Base-by-base conservation (phyloP, 1,139 yeast genomes). In the Martiniozyma asiatica region DNA sequence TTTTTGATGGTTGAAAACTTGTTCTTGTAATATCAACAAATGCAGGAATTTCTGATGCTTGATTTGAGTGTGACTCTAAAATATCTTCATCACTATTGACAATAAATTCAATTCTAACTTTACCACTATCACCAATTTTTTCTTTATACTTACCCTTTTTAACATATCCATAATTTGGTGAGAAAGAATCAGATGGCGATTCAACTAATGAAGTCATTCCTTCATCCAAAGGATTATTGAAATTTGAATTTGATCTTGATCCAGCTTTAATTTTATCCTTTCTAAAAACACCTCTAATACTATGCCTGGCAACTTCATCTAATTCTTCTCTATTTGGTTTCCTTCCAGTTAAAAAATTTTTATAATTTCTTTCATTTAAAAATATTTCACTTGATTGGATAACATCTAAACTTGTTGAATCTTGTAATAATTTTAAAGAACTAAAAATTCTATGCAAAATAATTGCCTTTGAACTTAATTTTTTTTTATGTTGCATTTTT, bases 371-470 rank as follows among this genome's bases (percentile, higher is more conserved):
- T 26, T 51, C 56, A 37, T 51, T 53, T 15, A 53, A 32, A 30
- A 51, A 53, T 5, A 53, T 45, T 27, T 53, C 58, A n/a, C 41
- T 43, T 25, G 47, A 43, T 12, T 45, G 43, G 14, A 53, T 50
- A 21, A 63, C 56, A 39, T 68, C 73, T 34, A 75, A 55, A 41
- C 78, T 68, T 0, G 84, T 75, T 25, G 76, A 68, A 47, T 77
- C 85, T 47, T 82, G 94, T 36, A 84, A 65, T 36, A 81, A 58
- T 40, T 78, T 79, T 43, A 81, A 54, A 27, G 82, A 76, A 45
- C 81, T 75, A 44, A 77, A 81, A 35, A 82, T 77, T 29, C 94
- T 59, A 50, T 84, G 94, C 33, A 84, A 59, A 22, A 78, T 68
- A 35, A 73, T 62, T 2, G 94, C 94, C 52, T 82, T 82, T 15